Evolutionary conservation across 2,329 filamentous ascomycete species (phyloP).

Genomic region (Pseudogymnoascus sp.): DNA sequence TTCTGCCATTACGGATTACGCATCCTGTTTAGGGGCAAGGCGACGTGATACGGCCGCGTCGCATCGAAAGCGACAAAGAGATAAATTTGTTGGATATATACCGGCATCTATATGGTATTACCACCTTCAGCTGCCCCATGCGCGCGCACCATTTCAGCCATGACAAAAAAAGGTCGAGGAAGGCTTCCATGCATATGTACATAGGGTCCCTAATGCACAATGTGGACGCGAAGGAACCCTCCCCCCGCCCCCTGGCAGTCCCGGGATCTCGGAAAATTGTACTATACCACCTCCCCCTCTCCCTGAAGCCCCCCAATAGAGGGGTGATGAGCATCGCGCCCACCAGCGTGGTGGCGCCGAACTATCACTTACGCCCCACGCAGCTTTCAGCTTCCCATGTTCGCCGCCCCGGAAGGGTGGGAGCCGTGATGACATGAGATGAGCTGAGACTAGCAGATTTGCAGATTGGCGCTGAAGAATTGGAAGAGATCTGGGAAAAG

Average conservation of each 20-base stretch:
- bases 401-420: background rate
- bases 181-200: slow-evolving; percentile 6
- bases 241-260: background rate
- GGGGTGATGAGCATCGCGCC: background rate
- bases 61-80: background rate
- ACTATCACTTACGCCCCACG: background rate
- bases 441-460: background rate
- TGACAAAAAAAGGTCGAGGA: background rate
- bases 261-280: background rate
- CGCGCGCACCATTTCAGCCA: background rate
- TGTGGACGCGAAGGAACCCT: background rate
- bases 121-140: background rate
- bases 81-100: background rate
- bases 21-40: background rate
- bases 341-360: background rate
- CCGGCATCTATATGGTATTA: background rate
- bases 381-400: background rate
- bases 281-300: background rate
- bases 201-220: slow-evolving; percentile 3
- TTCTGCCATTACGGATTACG: background rate
- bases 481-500: background rate
- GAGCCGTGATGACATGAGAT: background rate
- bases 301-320: background rate
- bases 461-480: background rate
- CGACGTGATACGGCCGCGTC: background rate